A percentile compares a stretch with the other conserved stretches of the same genome.
Conservation (phyloP, 2,329 filamentous ascomycete species). For the Colletotrichum zoysiae region DNA sequence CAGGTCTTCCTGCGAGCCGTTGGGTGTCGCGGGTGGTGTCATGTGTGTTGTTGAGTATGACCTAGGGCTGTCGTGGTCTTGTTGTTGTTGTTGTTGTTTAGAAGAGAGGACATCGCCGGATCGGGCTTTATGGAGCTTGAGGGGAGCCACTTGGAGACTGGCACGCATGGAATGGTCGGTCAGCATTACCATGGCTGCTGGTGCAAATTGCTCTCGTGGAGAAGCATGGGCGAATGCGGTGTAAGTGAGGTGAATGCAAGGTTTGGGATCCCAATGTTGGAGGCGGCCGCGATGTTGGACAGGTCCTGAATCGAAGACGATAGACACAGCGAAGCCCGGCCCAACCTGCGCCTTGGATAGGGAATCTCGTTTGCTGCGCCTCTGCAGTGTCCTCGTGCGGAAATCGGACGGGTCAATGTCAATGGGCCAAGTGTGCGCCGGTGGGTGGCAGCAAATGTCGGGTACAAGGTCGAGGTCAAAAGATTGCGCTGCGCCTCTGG, state of each 20-base stretch:
- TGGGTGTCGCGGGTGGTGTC: conserved; percentile 82
- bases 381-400: conserved; percentile 22
- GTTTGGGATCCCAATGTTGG: background rate
- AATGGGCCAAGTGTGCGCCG: conserved; percentile 14
- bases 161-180: conserved; percentile 63
- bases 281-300: conserved; percentile 5
- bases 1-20: conserved; percentile 73
- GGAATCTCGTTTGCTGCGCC: conserved; percentile 21
- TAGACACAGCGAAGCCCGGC: background rate
- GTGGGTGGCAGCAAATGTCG: background rate
- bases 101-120: conserved; percentile 46
- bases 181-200: conserved; percentile 62
- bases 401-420: conserved; percentile 27
- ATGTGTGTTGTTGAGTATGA: conserved; percentile 71
- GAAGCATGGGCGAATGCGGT: conserved; percentile 52
- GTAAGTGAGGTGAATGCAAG: background rate
- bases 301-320: conserved; percentile 3
- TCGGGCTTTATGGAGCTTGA: conserved; percentile 63
- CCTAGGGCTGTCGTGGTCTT: conserved; percentile 52
- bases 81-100: conserved; percentile 17
- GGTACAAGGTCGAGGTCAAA: background rate
- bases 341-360: conserved; percentile 15
- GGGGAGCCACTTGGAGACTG: conserved; percentile 72
- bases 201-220: conserved; percentile 49
- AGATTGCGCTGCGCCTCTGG: conserved; percentile 24